phyloP scores from a whole-genome alignment of 2,329 filamentous ascomycete genomes.

The Ciborinia camelliae region DNA sequence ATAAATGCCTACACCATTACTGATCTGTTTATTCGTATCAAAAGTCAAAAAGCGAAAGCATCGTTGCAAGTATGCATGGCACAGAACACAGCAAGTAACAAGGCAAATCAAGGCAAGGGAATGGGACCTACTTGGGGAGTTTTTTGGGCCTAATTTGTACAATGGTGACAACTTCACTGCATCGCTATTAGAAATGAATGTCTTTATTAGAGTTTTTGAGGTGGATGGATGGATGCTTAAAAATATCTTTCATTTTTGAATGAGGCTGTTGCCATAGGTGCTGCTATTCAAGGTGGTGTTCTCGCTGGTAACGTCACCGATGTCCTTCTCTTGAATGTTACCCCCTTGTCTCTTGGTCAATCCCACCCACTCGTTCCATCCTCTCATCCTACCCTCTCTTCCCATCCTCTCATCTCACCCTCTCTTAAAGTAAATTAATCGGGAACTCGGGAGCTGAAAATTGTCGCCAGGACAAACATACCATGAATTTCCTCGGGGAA shows the following conservation, averaged over 20 bases:
- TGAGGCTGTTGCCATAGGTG: slow-evolving; percentile 96
- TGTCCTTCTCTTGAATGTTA: slow-evolving; percentile 91
- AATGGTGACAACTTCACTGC: too few relatives aligned
- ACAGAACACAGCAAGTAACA: slow-evolving; percentile 1
- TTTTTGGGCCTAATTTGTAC: too few relatives aligned
- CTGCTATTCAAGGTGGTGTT: slow-evolving; percentile 94
- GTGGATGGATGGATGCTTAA: too few relatives aligned
- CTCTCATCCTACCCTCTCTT: too few relatives aligned
- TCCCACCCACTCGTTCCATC: too few relatives aligned
- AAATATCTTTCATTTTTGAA: too few relatives aligned
- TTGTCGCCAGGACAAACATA: slow-evolving; percentile 39
- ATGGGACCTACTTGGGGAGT: background rate
- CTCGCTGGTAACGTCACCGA: slow-evolving; percentile 96
- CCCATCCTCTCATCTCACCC: too few relatives aligned
- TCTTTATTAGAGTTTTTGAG: too few relatives aligned
- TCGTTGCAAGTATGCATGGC: slow-evolving; percentile 2
- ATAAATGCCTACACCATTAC: slow-evolving; percentile 20
- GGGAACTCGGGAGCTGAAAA: background rate
- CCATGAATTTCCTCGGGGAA: slow-evolving; percentile 97
- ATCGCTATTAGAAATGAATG: too few relatives aligned
- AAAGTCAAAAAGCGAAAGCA: slow-evolving; percentile 3
- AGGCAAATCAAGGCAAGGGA: background rate
- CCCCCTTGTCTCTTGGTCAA: slow-evolving; percentile 92
- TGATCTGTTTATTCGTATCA: slow-evolving; percentile 1
- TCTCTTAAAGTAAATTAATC: too few relatives aligned